Percentiles rank a stretch among this genome's conserved stretches.
Evolutionary conservation across 2,329 filamentous ascomycete genomes (phyloP).

Genomic region (Eurotiales sp.): DNA sequence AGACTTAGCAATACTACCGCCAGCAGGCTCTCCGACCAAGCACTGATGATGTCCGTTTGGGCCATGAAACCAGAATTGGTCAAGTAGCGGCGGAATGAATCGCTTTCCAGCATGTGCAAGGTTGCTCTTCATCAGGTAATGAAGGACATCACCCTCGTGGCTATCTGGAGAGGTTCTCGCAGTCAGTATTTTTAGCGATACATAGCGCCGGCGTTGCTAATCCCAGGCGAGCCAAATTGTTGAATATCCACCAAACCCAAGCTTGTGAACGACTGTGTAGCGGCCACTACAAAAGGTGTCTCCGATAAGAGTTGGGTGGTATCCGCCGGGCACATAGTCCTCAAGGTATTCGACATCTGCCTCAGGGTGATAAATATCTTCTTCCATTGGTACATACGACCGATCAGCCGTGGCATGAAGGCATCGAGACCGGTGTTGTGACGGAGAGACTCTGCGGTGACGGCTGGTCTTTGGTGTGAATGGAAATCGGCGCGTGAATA

Average conservation of each 20-base stretch:
- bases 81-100: too few relatives aligned
- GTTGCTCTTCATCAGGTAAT: too few relatives aligned
- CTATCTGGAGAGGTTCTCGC: too few relatives aligned
- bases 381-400: too few relatives aligned
- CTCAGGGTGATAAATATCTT: too few relatives aligned
- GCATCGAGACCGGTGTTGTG: too few relatives aligned
- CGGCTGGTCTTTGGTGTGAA: too few relatives aligned
- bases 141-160: too few relatives aligned
- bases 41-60: constrained; percentile 27
- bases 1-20: constrained; percentile 26
- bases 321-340: constrained; percentile 29
- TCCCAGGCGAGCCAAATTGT: constrained; percentile 43
- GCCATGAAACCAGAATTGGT: constrained; percentile 27
- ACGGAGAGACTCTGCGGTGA: too few relatives aligned
- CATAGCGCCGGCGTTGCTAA: constrained; percentile 20
- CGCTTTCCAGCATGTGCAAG: too few relatives aligned
- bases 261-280: constrained; percentile 40
- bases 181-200: constrained; percentile 32
- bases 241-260: constrained; percentile 41
- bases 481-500: too few relatives aligned
- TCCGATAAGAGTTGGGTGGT: constrained; percentile 33
- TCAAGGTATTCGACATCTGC: constrained; percentile 28
- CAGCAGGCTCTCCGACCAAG: constrained; percentile 24
- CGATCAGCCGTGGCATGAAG: too few relatives aligned
- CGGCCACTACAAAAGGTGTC: constrained; percentile 25